A percentile compares a stretch with the other conserved stretches of the same genome.
Evolutionary conservation across 2,329 filamentous ascomycete species (phyloP).

Genomic region (Metarhizium robertsii): DNA sequence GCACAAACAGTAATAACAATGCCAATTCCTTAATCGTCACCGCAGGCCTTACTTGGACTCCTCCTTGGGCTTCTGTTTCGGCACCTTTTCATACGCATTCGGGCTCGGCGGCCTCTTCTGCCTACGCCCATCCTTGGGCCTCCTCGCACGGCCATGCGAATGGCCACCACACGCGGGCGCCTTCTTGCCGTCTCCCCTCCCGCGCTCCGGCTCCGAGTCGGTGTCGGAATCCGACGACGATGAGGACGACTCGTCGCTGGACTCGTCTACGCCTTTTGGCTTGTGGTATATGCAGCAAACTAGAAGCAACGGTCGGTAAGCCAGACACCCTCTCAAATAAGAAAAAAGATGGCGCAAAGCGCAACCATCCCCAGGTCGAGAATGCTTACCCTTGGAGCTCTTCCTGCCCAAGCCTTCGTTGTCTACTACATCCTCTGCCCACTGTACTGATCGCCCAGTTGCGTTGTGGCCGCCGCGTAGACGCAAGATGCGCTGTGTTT

Average conservation of each 20-base stretch:
- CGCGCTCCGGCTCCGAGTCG: slow-evolving; percentile 29
- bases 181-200: slow-evolving; percentile 22
- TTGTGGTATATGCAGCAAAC: slow-evolving; percentile 99
- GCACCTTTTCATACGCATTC: slow-evolving; percentile 73
- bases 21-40: neutral
- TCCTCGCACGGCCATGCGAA: slow-evolving; percentile 19
- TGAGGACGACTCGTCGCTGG: slow-evolving; percentile 56
- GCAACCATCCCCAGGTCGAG: too few species aligned
- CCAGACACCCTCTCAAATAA: neutral
- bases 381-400: slow-evolving; percentile 69
- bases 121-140: slow-evolving; percentile 18
- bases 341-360: neutral
- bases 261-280: slow-evolving; percentile 72
- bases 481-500: slow-evolving; percentile 34
- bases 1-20: neutral
- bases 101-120: slow-evolving; percentile 48
- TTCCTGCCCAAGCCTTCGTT: slow-evolving; percentile 94
- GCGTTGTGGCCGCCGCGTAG: slow-evolving; percentile 39
- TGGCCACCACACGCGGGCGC: slow-evolving; percentile 24
- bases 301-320: slow-evolving; percentile 22
- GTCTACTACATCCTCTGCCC: slow-evolving; percentile 88
- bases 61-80: slow-evolving; percentile 32
- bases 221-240: slow-evolving; percentile 49
- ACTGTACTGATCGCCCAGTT: slow-evolving; percentile 61
- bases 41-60: neutral